Conservation (phyloP, 331 rosid species). For the Erythrophleum ivorense region DNA sequence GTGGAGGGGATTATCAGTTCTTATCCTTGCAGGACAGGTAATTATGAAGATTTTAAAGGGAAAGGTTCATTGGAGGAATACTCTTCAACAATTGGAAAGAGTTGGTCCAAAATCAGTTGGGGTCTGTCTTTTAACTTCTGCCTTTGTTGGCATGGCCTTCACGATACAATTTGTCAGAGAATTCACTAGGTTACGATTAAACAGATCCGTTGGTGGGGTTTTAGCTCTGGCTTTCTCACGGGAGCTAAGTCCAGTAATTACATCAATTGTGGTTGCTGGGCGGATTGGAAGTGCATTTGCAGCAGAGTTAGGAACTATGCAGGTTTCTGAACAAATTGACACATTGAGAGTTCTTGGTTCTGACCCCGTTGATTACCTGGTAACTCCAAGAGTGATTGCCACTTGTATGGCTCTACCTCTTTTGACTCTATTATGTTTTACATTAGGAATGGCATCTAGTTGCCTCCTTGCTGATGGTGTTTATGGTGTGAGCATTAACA, state of each 20-base stretch:
- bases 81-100: conserved; percentile 90
- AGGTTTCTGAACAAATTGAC: conserved; percentile 97
- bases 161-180: conserved; percentile 94
- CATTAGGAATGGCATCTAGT: conserved; percentile 92
- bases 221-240: conserved; percentile 94
- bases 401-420: conserved; percentile 80
- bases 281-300: conserved; percentile 98
- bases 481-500: conserved; percentile 89
- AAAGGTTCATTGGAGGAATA: conserved; percentile 84
- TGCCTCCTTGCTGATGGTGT: conserved; percentile 84
- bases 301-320: conserved; percentile 99
- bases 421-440: conserved; percentile 86
- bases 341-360: conserved; percentile 92
- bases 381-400: conserved; percentile 90
- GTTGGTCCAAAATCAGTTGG: conserved; percentile 94
- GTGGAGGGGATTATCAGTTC: conserved; percentile 92
- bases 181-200: conserved; percentile 90
- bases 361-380: conserved; percentile 88
- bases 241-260: conserved; percentile 95
- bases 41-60: conserved; percentile 72
- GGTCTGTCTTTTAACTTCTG: conserved; percentile 89
- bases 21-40: conserved; percentile 84
- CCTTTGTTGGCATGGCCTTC: conserved; percentile 99
- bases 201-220: conserved; percentile 96
- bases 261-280: conserved; percentile 93